Base-by-base conservation (phyloP, 2,329 filamentous ascomycete genomes). In the Nemania bipapillata region DNA sequence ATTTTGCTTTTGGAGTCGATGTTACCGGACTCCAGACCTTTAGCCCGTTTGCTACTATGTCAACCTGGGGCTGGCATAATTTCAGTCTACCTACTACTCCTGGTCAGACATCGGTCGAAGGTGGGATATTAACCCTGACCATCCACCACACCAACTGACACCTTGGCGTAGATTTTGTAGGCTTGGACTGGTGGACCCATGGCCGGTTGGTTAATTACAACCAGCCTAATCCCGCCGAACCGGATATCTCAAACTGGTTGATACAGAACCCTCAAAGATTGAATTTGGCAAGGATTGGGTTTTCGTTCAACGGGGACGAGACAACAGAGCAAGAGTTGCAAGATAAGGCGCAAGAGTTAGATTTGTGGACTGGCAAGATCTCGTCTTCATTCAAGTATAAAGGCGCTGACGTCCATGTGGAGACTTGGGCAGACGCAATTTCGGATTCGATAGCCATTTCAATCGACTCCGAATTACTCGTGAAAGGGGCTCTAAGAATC, bases 221-320 rank as follows among this genome's bases (percentile, higher is more conserved):
- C 69, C 79, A 82, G 66, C 80, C 81, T 1, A 83, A 83, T 59
- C 79, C 81, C 20, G 79, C 77, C 5, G 75, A 83, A 70, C 74
- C 72, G 12, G 80, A 83, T 24, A 82, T 83, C 55, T 82, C 81
- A 1, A 77, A 79, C 57, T 83, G 81, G 81, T 73, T 83, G 17
- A 80, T 81, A 53, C 77, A 81, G 63, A 87, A 87, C 69, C 85
- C 85, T 0, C 84, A 87, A 71, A 79, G 85, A 5, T 76, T 86
- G 20, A 87, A 86, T 67, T 70, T 87, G 1, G 85, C 80, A 2
- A 81, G 79, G 2, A 79, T 86, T 9, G 85, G 85, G 3, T 74
- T 87, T 32, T 80, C 79, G 63, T 86, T 85, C 70, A 76, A 77
- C 2, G 78, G 73, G 0, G 50, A 66, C 0, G 77, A 81, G 66